Conservation (phyloP, 352 stramenopile genomes). For the Phytophthora fragariaefolia region DNA sequence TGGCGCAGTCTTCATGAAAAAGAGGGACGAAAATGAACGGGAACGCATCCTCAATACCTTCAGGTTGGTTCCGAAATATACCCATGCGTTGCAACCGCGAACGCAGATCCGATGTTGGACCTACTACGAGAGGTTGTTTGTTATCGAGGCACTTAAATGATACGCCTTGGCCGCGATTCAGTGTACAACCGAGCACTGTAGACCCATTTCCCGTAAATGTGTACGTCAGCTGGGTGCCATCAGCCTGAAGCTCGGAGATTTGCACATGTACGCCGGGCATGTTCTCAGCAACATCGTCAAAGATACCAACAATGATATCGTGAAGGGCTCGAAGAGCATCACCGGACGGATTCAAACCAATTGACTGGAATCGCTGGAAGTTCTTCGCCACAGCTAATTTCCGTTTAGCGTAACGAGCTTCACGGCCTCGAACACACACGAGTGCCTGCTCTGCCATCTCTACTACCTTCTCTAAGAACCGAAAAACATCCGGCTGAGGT, state of each 20-base stretch:
- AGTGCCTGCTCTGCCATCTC: conserved; percentile 43
- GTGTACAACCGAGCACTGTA: conserved; percentile 25
- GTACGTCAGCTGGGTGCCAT: conserved; percentile 52
- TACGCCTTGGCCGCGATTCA: conserved; percentile 58
- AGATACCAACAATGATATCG: conserved; percentile 49
- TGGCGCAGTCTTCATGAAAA: conserved; percentile 61
- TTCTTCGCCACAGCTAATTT: conserved; percentile 27
- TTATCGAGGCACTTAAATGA: conserved; percentile 66
- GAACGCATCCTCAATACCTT: conserved; percentile 29
- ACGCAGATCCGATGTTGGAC: conserved; percentile 38
- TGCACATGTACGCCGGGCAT: conserved; percentile 64
- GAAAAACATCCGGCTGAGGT: conserved; percentile 3
- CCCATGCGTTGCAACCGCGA: conserved; percentile 42
- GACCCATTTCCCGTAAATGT: conserved; percentile 60
- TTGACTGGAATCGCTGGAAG: conserved; percentile 32
- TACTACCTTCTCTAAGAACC: conserved; percentile 48
- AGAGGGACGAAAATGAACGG: conserved; percentile 75
- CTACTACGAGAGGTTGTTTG: conserved; percentile 48
- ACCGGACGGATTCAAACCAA: conserved; percentile 58
- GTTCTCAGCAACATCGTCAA: conserved; percentile 53
- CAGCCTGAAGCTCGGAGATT: conserved; percentile 59
- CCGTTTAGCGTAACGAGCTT: conserved; percentile 40
- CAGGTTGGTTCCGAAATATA: background rate
- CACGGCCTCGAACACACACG: conserved; percentile 57
- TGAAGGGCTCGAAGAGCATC: conserved; percentile 59